Evolutionary conservation across 768 basidiomycete species (phyloP).

Genomic region (Tulasnella sp.): DNA sequence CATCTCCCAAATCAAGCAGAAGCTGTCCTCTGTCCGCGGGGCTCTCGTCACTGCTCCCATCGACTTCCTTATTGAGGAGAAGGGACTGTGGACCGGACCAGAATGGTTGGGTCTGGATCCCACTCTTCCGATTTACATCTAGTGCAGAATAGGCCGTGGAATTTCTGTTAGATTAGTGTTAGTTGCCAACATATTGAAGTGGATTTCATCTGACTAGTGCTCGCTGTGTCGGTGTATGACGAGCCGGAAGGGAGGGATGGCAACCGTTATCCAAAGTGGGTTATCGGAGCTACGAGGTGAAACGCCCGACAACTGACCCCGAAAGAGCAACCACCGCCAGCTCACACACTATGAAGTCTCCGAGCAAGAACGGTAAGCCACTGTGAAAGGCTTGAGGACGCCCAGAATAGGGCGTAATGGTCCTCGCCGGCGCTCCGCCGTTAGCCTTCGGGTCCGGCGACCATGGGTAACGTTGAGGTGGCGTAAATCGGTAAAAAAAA

Average conservation of each 20-base stretch:
- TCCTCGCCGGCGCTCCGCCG: neutral
- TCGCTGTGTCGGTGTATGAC: neutral
- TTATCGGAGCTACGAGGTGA: neutral
- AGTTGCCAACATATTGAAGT: neutral
- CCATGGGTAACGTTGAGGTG: neutral
- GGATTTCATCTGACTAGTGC: neutral
- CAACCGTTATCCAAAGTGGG: neutral
- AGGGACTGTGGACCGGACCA: constrained; percentile 34
- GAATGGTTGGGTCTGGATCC: constrained; percentile 72
- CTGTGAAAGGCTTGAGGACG: neutral
- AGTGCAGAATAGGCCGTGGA: neutral
- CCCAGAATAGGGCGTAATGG: neutral
- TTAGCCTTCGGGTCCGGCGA: neutral
- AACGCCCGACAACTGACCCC: neutral
- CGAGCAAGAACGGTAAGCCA: neutral
- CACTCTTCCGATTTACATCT: constrained; percentile 72
- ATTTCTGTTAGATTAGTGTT: neutral
- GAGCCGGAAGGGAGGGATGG: neutral
- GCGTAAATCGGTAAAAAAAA: neutral
- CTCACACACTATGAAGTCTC: neutral
- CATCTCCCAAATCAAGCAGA: constrained; percentile 63
- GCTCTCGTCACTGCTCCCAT: constrained; percentile 38
- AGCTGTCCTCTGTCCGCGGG: constrained; percentile 52
- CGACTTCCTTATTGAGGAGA: constrained; percentile 64
- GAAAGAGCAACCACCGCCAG: neutral